Base-by-base conservation (phyloP, 2,329 filamentous ascomycete genomes). In the Alternaria solani region DNA sequence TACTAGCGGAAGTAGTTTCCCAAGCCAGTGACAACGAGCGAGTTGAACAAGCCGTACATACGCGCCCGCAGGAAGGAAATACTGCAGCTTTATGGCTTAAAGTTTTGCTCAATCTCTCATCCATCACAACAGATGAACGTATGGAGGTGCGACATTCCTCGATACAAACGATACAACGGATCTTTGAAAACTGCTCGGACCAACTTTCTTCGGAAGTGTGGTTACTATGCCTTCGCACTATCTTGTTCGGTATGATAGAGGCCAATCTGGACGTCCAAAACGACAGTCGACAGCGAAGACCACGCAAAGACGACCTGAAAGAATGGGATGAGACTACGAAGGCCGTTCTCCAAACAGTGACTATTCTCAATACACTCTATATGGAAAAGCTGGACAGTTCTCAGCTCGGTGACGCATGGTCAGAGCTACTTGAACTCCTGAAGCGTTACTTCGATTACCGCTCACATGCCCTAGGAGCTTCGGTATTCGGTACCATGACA, bases 161-260 rank as follows among this genome's bases (percentile, higher is more conserved):
- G 1, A 91, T 97, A 23, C 94, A 97, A 76, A 97, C 94, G 0
- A 82, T 98, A 4, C 85, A 97, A 57, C 88, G 93, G 46, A 97
- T 98, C 20, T 93, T 98, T 64, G 93, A 97, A 75, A 93, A 92
- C 1, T 96, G 96, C 64, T 93, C 93, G 11, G 91, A 94, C 66
- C 89, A 91, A 54, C 83, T 97, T 5, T 89, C 86, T 41, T 85
- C 92, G 0, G 87, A 91, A 71, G 89, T 91, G 0, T 98, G 93
- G 94, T 89, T 90, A 48, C 85, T 94, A 28, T 95, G 93, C 68
- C 86, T 97, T 56, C 89, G 91, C 61, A 88, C 87, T 7, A 91
- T 97, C 7, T 84, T 97, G 2, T 94, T 97, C 78, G 88, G 87
- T 60, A 88, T 97, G 66, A 79, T 96, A 3, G 85, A 88, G 4